Percentiles rank a stretch among this genome's conserved stretches.
These are phyloP conservation scores for Echeveria elegans DNA, from an alignment of 164 flowering plant genomes.

Conservation along the genomic window DNA sequence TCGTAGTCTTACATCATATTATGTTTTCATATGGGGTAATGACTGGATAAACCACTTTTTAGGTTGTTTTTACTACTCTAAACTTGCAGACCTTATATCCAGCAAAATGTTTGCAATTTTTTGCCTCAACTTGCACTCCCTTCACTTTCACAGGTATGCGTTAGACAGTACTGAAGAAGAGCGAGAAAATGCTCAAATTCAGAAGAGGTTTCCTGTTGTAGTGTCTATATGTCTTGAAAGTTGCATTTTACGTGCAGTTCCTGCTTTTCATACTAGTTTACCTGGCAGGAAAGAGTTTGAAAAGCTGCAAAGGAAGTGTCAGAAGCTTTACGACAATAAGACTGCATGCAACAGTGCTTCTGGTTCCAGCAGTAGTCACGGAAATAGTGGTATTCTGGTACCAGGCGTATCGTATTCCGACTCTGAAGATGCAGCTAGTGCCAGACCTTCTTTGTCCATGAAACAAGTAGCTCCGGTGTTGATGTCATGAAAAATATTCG, in stretches of 20 bases:
- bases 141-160: slow-evolving; percentile 39
- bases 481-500: background rate
- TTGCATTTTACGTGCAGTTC: background rate
- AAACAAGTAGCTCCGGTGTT: background rate
- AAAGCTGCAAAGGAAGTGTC: slow-evolving; percentile 28
- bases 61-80: too few relatives aligned
- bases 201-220: slow-evolving; percentile 29
- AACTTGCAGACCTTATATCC: background rate
- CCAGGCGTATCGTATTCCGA: slow-evolving; percentile 21
- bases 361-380: slow-evolving; percentile 14
- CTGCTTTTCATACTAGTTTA: background rate
- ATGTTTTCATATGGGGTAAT: too few relatives aligned
- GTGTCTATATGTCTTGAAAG: background rate
- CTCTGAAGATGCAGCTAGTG: background rate
- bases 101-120: too few relatives aligned
- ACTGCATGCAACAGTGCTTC: slow-evolving; percentile 13
- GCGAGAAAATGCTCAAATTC: slow-evolving; percentile 30
- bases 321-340: slow-evolving; percentile 13
- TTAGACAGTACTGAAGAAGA: slow-evolving; percentile 49
- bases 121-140: too few relatives aligned
- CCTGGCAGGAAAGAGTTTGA: slow-evolving; percentile 36
- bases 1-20: too few relatives aligned
- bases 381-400: slow-evolving; percentile 9
- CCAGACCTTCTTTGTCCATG: slow-evolving; percentile 1
- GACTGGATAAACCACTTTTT: too few relatives aligned